Conservation (phyloP, 139 green algal genomes). For the Zygnema cylindricum region DNA sequence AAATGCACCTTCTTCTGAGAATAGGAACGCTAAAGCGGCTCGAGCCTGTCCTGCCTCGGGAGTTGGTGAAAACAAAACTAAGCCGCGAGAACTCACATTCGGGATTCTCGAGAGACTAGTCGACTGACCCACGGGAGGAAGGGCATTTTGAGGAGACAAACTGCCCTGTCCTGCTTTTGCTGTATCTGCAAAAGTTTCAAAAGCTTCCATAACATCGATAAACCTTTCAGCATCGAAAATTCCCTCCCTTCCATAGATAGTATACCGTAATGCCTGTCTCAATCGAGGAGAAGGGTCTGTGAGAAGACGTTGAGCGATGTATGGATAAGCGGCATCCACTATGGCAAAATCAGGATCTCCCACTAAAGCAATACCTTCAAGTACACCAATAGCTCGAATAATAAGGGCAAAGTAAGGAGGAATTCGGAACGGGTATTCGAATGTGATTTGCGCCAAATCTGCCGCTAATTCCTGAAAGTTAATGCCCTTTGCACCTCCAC, state of each 20-base stretch:
- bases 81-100: background rate
- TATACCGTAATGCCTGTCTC: constrained; percentile 81
- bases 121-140: background rate
- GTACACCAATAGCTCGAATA: constrained; percentile 84
- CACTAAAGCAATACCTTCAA: constrained; percentile 87
- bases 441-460: constrained; percentile 98
- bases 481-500: constrained; percentile 72
- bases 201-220: constrained; percentile 94
- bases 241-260: constrained; percentile 74
- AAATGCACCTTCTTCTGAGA: constrained; percentile 81
- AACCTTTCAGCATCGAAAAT: constrained; percentile 81
- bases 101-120: background rate
- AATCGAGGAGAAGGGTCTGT: constrained; percentile 90
- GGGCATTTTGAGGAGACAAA: background rate
- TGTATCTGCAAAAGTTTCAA: constrained; percentile 85
- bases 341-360: constrained; percentile 93
- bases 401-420: constrained; percentile 93
- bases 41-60: constrained; percentile 33
- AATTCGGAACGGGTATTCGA: constrained; percentile 94
- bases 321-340: constrained; percentile 97
- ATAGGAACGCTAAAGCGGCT: constrained; percentile 75
- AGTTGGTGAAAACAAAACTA: background rate
- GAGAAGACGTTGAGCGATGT: constrained; percentile 88
- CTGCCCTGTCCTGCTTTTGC: constrained; percentile 56
- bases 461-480: constrained; percentile 87